Percentiles rank a stretch among this genome's conserved stretches.
phyloP scores from a whole-genome alignment of 108 stramenopile genomes.

The Cylindrotheca fusiformis region DNA sequence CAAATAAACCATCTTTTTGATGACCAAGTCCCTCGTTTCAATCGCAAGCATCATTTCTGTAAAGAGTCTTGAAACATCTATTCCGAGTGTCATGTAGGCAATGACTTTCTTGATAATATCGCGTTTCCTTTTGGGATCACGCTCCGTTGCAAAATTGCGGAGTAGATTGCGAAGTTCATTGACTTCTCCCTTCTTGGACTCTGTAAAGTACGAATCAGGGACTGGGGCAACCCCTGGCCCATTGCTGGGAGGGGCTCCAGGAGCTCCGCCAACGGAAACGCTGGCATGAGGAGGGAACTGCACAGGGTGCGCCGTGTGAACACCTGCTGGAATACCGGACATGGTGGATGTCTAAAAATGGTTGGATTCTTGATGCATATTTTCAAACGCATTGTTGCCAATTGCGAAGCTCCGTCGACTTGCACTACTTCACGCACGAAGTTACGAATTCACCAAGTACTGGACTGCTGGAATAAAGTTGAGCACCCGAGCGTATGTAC shows the following conservation, averaged over 20 bases:
- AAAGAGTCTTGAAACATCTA: constrained; percentile 98
- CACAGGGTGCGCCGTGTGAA: constrained; percentile 23
- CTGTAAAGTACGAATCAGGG: constrained; percentile 90
- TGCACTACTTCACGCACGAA: too few species aligned
- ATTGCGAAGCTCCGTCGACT: too few species aligned
- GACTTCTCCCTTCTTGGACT: constrained; percentile 94
- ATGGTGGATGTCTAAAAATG: too few species aligned
- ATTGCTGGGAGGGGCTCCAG: constrained; percentile 1
- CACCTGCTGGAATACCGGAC: constrained; percentile 13
- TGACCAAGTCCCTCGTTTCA: constrained; percentile 95
- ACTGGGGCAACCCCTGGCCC: constrained; percentile 26
- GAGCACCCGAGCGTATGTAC: too few species aligned
- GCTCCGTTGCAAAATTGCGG: constrained; percentile 87
- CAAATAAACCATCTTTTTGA: constrained; percentile 99
- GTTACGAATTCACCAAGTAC: too few species aligned
- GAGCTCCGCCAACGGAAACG: constrained; percentile 15
- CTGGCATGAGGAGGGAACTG: constrained; percentile 17
- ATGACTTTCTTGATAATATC: constrained; percentile 99
- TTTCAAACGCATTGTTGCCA: too few species aligned
- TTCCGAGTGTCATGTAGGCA: constrained; percentile 99
- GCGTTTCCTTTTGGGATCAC: constrained; percentile 91
- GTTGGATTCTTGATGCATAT: too few species aligned
- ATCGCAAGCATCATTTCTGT: constrained; percentile 98
- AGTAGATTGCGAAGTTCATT: constrained; percentile 92
- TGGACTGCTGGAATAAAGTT: too few species aligned